Conservation (phyloP, 257 asterid species). For the Nicotiana otophora region DNA sequence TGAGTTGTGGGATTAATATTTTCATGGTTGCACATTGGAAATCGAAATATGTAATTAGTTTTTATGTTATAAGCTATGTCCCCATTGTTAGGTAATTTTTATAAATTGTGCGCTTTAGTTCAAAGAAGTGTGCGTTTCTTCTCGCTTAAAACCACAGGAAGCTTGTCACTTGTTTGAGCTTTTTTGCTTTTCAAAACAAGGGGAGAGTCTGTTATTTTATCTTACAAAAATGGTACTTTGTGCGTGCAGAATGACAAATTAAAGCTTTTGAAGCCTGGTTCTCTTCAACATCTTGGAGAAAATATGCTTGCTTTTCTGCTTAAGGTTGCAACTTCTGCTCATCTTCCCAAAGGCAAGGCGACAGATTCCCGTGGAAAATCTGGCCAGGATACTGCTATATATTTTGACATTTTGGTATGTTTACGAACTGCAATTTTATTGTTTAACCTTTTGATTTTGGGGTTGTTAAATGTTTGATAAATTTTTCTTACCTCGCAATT, state of each 20-base stretch:
- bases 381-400: slow-evolving; percentile 55
- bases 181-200: neutral
- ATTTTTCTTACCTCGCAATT: neutral
- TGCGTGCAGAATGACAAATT: slow-evolving; percentile 81
- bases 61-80: slow-evolving; percentile 1
- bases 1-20: neutral
- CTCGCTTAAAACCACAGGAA: neutral
- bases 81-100: neutral
- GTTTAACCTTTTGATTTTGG: neutral
- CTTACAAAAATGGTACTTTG: neutral
- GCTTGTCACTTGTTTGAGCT: neutral
- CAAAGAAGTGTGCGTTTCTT: neutral
- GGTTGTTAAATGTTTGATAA: neutral
- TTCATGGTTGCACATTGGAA: neutral
- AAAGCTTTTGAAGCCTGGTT: slow-evolving; percentile 78
- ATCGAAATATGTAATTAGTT: neutral
- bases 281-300: slow-evolving; percentile 99
- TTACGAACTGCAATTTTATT: slow-evolving; percentile 4
- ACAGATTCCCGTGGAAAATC: slow-evolving; percentile 34
- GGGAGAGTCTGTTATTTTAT: neutral
- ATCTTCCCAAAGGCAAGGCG: slow-evolving; percentile 51
- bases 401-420: slow-evolving; percentile 84
- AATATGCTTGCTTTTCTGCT: slow-evolving; percentile 91
- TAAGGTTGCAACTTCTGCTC: slow-evolving; percentile 70
- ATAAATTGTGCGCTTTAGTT: neutral